Base-by-base conservation (phyloP, 805 yeast species). In the Teunomyces tritomae region DNA sequence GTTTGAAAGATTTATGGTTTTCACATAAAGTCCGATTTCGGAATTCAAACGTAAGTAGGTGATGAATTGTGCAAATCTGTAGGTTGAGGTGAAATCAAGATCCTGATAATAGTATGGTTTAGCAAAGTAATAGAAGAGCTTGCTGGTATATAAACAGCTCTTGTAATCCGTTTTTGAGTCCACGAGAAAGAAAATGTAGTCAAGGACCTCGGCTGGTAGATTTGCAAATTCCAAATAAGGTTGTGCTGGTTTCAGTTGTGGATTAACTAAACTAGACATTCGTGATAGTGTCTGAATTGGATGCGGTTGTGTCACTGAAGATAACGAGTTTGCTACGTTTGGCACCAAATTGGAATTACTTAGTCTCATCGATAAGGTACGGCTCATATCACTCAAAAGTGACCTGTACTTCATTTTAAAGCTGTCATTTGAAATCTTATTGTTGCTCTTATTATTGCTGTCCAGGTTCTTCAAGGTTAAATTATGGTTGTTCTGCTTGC, bases 31-130 rank as follows among this genome's bases (percentile, higher is more conserved):
- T 0, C 91, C 90, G 45, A 85, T 73, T 2, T 69, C 67, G 7
- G 79, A 73, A 52, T 78, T 77, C 46, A 77, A 70, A 39, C 86
- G 71, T n/a, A 89, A 63, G 4, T 83, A 76, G 1, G 90, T 76
- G 4, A 89, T 81, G 57, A 89, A 83, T 64, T 89, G 96, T 0
- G 89, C 94, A 39, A 87, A 78, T 36, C 96, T 70, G 60, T 86
- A 89, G 5, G 91, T 84, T 2, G 95, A 83, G 0, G 81, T 77
- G 54, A 89, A 77, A 10, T 57, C 50, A 3, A 91, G 82, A 6
- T 64, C 51, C 10, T 68, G 58, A 62, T 87, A 89, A 8, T 89
- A 64, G 20, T 74, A 70, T 4, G 76, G 76, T 53, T 81, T 79
- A 2, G 84, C 76, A 5, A 80, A 66, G 29, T 59, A 62, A 59